Conservation (phyloP, 768 basidiomycete species). For the Kwoniella newhampshirensis region DNA sequence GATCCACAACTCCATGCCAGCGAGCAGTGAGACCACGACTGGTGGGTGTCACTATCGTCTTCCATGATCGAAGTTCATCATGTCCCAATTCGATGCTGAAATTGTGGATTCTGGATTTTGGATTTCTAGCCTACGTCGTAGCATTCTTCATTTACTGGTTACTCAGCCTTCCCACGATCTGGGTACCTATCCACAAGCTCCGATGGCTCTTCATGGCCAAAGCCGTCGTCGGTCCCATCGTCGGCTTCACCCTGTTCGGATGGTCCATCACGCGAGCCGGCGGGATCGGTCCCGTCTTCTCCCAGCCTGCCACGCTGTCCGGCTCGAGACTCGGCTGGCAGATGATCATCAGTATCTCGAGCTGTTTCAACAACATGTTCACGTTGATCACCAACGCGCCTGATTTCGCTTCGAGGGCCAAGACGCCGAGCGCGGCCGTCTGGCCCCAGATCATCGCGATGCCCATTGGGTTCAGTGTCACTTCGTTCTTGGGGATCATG, state of each 20-base stretch:
- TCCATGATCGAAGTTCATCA: too few species aligned
- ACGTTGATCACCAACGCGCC: constrained; percentile 58
- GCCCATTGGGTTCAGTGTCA: constrained; percentile 70
- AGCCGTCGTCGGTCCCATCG: constrained; percentile 59
- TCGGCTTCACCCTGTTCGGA: constrained; percentile 54
- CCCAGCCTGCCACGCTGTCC: constrained; percentile 63
- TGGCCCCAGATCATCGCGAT: constrained; percentile 61
- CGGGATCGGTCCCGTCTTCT: constrained; percentile 73
- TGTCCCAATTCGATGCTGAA: background rate
- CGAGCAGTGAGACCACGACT: constrained; percentile 71
- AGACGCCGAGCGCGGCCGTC: constrained; percentile 38
- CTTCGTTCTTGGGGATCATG: constrained; percentile 77
- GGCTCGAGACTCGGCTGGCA: constrained; percentile 71
- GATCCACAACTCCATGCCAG: constrained; percentile 66
- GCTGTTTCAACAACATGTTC: constrained; percentile 76
- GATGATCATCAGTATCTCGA: constrained; percentile 54
- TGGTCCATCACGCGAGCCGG: constrained; percentile 76
- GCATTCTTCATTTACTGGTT: constrained; percentile 87
- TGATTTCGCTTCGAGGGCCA: constrained; percentile 43
- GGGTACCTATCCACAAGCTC: constrained; percentile 76
- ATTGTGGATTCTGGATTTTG: background rate
- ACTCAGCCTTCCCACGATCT: constrained; percentile 72
- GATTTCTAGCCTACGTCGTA: constrained; percentile 50
- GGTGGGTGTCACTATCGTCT: too few species aligned
- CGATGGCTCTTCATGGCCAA: constrained; percentile 70